Base-by-base conservation (phyloP, 2,329 filamentous ascomycete species). In the Hirsutella minnesotensis region DNA sequence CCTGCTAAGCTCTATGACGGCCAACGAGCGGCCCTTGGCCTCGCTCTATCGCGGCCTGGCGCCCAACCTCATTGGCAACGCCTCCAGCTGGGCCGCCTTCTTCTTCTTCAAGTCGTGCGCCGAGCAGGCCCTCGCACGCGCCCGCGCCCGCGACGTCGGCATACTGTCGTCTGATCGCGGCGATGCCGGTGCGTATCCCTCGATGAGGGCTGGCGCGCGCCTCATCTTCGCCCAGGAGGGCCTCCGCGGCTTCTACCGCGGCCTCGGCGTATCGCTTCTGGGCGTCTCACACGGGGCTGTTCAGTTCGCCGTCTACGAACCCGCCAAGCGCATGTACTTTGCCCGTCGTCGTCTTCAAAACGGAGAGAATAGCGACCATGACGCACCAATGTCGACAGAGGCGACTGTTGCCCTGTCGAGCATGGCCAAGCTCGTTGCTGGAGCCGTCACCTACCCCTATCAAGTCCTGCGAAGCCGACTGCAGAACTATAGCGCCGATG, bases 241-340 rank as follows among this genome's bases (percentile, higher is more conserved):
- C 2, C 45, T 81, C 22, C 62, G 68, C 10, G 92, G 90, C 0
- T 92, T 95, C 57, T 96, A 95, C 63, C 81, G 87, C 20, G 92
- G 92, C 3, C 73, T 95, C 3, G 70, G 83, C 7, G 85, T 94
- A 18, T 84, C 86, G 34, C 68, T 95, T 29, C 72, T 95, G 44
- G 90, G 90, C 13, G 88, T 95, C 29, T 83, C 80, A 46, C 92
- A 98, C 60, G 90, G 90, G 34, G 89, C 90, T 3, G 81, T 98
- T 21, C 92, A 96, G 62, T 98, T 98, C 61, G 86, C 88, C 63
- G 86, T 92, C 18, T 98, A 98, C 62, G 92, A 98, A 59, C 75
- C 77, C 0, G 55, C 74, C 18, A 77, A 78, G 62, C 62, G 68
- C 41, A 51, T 69, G 45, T 79, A 82, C 51, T 68, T 83, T 46